Conservation (phyloP, 164 flowering plant species). For the Vitis labrusca region DNA sequence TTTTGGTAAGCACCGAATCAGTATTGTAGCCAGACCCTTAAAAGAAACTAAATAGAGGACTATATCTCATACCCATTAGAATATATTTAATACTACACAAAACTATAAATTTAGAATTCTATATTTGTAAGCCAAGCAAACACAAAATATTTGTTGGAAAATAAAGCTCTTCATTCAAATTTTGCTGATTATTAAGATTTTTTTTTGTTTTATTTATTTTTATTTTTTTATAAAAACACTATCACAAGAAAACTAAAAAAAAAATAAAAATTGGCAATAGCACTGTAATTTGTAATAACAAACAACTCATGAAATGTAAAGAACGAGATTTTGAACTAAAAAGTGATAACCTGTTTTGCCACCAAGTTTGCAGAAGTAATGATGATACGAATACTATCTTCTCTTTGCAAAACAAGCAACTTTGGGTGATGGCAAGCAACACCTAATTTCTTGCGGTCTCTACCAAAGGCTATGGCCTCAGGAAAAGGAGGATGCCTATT, state of each 20-base stretch:
- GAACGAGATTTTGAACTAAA: neutral
- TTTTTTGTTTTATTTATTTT: no score
- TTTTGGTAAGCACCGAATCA: no score
- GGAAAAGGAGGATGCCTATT: conserved; percentile 87
- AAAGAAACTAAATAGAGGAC: no score
- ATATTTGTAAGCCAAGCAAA: no score
- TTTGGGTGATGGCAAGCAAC: conserved; percentile 98
- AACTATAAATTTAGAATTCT: no score
- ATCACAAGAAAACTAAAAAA: no score
- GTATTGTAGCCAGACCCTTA: no score
- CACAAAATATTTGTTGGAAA: neutral
- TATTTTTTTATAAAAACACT: neutral
- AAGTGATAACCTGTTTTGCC: conserved; percentile 62
- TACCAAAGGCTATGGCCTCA: conserved; percentile 77
- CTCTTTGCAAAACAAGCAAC: conserved; percentile 73
- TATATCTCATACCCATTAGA: no score
- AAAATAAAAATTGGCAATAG: no score
- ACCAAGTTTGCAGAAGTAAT: conserved; percentile 89
- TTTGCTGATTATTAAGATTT: no score
- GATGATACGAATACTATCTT: conserved; percentile 67
- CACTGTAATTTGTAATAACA: no score
- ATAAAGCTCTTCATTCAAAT: neutral
- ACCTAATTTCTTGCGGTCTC: conserved; percentile 67
- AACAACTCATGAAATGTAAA: neutral
- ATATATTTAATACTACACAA: no score